phyloP scores from a whole-genome alignment of 495 filamentous ascomycete genomes.

The Aspergillus ellipticus region DNA sequence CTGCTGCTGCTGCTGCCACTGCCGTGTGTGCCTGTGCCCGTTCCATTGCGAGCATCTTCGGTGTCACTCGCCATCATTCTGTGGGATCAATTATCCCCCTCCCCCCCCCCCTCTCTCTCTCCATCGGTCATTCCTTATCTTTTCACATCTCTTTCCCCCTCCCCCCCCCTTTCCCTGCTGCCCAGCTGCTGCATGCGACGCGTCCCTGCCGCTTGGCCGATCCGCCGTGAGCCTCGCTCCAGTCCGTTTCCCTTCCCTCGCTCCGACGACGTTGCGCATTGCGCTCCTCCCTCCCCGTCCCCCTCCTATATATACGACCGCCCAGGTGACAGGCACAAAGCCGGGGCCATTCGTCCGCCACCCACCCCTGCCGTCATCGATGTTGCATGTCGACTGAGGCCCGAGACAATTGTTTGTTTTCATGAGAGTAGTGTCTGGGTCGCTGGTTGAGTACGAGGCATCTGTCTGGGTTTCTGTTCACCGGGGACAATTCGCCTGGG shows the following conservation, averaged over 20 bases:
- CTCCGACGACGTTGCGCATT: conserved; percentile 11
- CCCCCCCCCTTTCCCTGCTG: not conserved
- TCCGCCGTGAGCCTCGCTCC: conserved; percentile 2
- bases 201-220: not conserved
- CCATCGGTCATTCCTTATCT: conserved; percentile 3
- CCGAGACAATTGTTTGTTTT: conserved; percentile 3
- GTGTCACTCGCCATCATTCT: not conserved
- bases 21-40: not conserved
- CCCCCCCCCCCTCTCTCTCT: not conserved
- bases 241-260: conserved; percentile 2
- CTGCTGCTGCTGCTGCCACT: not conserved
- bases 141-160: not conserved
- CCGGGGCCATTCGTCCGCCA: not conserved
- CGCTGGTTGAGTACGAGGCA: conserved; percentile 6
- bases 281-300: conserved; percentile 2
- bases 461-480: conserved; percentile 4
- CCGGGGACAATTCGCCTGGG: conserved; percentile 2
- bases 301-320: conserved; percentile 7
- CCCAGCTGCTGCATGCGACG: conserved; percentile 1
- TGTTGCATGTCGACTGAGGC: not conserved
- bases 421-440: conserved; percentile 6
- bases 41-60: not conserved
- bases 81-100: not conserved
- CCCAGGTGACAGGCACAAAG: not conserved
- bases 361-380: not conserved